phyloP scores from a whole-genome alignment of 208 protist species.

The Acanthamoeba royreba region DNA sequence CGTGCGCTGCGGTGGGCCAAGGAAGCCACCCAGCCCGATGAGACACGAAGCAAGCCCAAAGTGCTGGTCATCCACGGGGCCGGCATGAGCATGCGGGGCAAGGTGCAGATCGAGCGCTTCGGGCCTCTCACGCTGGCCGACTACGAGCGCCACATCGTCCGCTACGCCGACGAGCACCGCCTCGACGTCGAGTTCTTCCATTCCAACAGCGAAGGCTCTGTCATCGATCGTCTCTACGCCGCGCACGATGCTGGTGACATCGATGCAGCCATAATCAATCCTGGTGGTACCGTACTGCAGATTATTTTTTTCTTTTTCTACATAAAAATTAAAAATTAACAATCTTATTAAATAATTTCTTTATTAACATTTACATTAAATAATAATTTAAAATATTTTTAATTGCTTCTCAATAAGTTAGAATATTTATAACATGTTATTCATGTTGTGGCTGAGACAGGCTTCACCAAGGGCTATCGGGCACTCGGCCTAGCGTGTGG shows the following conservation, averaged over 20 bases:
- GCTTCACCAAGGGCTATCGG: neutral
- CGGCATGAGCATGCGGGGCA: neutral
- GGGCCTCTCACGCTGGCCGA: neutral
- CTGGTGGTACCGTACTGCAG: neutral
- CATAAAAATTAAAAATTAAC: neutral
- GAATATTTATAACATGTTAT: neutral
- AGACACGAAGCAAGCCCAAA: neutral
- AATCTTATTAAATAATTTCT: neutral
- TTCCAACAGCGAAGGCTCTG: neutral
- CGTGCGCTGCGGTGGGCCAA: neutral
- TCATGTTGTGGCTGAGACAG: no score
- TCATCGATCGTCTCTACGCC: constrained; percentile 6
- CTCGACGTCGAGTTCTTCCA: constrained; percentile 1
- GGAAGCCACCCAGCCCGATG: neutral
- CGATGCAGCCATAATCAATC: neutral
- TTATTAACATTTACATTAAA: neutral
- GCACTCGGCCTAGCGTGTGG: neutral
- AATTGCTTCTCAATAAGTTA: no score
- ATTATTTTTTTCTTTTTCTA: neutral
- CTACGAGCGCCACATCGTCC: constrained; percentile 1
- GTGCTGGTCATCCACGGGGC: neutral
- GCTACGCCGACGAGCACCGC: neutral
- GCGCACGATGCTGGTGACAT: neutral
- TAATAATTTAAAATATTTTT: neutral
- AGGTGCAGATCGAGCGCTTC: neutral